Evolutionary conservation across 1,284 basidiomycete genomes (phyloP).

Genomic region (Vanrija sp.): DNA sequence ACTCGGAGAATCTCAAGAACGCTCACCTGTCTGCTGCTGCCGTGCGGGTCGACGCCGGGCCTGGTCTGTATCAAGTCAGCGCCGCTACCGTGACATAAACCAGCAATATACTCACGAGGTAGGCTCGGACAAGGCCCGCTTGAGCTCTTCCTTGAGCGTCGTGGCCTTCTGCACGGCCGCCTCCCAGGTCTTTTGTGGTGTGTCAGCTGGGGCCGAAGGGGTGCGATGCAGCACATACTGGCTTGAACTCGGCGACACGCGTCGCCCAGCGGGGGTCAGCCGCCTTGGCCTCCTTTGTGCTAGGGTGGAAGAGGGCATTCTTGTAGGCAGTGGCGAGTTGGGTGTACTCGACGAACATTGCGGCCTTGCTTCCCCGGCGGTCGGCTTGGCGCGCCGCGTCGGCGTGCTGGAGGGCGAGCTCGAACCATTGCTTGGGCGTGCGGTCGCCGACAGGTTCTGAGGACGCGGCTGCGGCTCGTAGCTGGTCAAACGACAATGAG

Average conservation of each 20-base stretch:
- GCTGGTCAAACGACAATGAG: neutral
- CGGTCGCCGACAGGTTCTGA: slow-evolving; percentile 15
- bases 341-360: slow-evolving; percentile 42
- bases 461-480: slow-evolving; percentile 11
- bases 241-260: slow-evolving; percentile 39
- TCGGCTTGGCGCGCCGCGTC: slow-evolving; percentile 42
- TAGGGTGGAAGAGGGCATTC: slow-evolving; percentile 28
- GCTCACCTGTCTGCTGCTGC: neutral
- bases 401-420: slow-evolving; percentile 33
- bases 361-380: slow-evolving; percentile 29
- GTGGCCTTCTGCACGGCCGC: slow-evolving; percentile 38
- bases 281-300: slow-evolving; percentile 23
- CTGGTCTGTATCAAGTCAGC: neutral
- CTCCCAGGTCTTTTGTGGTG: slow-evolving; percentile 28
- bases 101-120: too few species aligned
- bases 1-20: too few species aligned
- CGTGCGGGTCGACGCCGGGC: neutral
- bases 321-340: slow-evolving; percentile 29
- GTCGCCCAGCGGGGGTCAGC: slow-evolving; percentile 30
- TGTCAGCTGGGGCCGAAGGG: neutral
- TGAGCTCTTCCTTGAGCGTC: slow-evolving; percentile 35
- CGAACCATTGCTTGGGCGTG: slow-evolving; percentile 41
- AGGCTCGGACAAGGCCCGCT: neutral
- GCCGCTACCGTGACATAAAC: too few species aligned
- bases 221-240: slow-evolving; percentile 23